Evolutionary conservation across 2,329 filamentous ascomycete genomes (phyloP), one percentile per base, ranked within the genome.

Genomic region (Hymenoscyphus fraxineus): DNA sequence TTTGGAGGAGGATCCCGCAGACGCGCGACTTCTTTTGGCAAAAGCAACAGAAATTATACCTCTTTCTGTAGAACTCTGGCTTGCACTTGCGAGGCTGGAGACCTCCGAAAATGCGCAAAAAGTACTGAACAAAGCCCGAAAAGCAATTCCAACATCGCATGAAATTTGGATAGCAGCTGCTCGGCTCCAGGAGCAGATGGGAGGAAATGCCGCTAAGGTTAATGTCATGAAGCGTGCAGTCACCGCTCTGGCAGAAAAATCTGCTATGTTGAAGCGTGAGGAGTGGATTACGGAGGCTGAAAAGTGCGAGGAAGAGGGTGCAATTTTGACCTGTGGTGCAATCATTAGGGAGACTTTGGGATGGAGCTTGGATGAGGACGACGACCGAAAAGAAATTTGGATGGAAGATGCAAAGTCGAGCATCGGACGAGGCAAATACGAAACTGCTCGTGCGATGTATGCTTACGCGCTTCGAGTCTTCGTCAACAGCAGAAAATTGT

Each of bases 151-250:
- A 0, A 95, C 93, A 1, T 97, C 93, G 35, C 86, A 95, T 78
- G 93, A 97, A 74, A 92, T 99, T 68, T 99, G 95, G 95, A 92
- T 99, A 73, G 94, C 95, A 9, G 95, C 94, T 39, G 92, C 92
- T 44, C 85, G 94, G 63, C 80, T 99, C 58, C 93, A 97, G 77
- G 93, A 98, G 77, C 92, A 96, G 77, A 81, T 88, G 35, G 93
- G 93, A 32, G 93, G 93, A 31, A 90, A 91, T 68, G 88, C 87
- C 22, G 83, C 85, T 62, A 93, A 90, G 78, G 86, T 93, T 72
- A 96, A 92, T 72, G 91, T 98, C 64, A 97, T 99, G 91, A 94
- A 95, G 76, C 90, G 92, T 80, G 95, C 92, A 56, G 87, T 97
- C 39, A 92, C 96, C 73, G 88, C 93, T 22, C 82, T 99, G 39